phyloP scores from a whole-genome alignment of 495 filamentous ascomycete species.

The Venustampulla echinocandica region DNA sequence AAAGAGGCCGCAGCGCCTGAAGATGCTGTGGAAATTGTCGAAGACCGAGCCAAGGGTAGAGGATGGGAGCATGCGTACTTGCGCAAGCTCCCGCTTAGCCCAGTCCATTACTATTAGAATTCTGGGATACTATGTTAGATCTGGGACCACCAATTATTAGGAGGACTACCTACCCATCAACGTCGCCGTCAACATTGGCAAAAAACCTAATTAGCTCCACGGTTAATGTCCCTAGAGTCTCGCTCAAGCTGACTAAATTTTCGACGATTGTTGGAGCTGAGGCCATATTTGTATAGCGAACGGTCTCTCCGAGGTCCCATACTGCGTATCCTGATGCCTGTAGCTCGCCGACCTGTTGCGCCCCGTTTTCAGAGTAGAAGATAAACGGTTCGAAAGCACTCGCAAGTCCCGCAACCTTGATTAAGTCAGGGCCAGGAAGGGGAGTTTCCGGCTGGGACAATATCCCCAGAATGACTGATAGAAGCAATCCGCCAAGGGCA shows the following conservation, averaged over 20 bases:
- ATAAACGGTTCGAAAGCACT: conserved; percentile 86
- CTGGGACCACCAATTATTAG: neutral
- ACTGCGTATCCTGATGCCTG: conserved; percentile 86
- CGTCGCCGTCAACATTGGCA: conserved; percentile 82
- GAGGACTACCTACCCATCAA: conserved; percentile 52
- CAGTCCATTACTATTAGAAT: conserved; percentile 93
- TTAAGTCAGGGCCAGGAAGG: conserved; percentile 71
- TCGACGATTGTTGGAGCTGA: conserved; percentile 75
- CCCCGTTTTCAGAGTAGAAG: conserved; percentile 82
- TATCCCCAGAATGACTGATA: conserved; percentile 50
- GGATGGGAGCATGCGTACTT: conserved; percentile 38
- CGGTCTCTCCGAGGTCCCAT: conserved; percentile 83
- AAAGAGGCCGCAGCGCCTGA: conserved; percentile 60
- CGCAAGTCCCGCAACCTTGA: conserved; percentile 81
- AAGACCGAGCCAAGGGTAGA: conserved; percentile 54
- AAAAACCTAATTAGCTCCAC: conserved; percentile 83
- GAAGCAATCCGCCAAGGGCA: conserved; percentile 46
- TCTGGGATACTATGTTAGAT: conserved; percentile 28
- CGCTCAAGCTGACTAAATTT: conserved; percentile 73
- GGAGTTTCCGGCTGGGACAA: conserved; percentile 58
- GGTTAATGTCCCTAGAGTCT: conserved; percentile 70
- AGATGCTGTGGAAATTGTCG: conserved; percentile 70
- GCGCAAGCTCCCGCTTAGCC: conserved; percentile 70
- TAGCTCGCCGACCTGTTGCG: conserved; percentile 72
- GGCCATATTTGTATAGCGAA: conserved; percentile 83